phyloP scores from a whole-genome alignment of 75 land plant species.

The Larix kaempferi region DNA sequence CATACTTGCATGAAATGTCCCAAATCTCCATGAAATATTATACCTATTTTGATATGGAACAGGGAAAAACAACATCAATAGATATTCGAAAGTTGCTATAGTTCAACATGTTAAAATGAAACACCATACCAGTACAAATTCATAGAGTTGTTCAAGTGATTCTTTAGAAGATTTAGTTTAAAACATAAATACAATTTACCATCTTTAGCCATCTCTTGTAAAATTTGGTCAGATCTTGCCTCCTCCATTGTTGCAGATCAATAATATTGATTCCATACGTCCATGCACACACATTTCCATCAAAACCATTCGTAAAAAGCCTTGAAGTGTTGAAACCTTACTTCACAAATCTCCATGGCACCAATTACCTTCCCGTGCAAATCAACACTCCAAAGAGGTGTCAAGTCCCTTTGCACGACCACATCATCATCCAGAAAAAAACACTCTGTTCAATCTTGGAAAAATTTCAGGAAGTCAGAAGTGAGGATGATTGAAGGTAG shows the following conservation, averaged over 20 bases:
- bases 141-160: not conserved
- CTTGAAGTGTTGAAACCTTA: conserved; percentile 40
- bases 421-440: conserved; percentile 77
- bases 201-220: conserved; percentile 35
- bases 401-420: conserved; percentile 61
- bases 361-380: conserved; percentile 75
- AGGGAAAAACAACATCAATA: not conserved
- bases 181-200: conserved; percentile 23
- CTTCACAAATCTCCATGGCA: conserved; percentile 53
- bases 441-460: conserved; percentile 49
- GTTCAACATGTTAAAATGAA: not conserved
- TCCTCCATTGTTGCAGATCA: conserved; percentile 68
- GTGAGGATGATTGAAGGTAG: conserved; percentile 75
- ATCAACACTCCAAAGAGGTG: conserved; percentile 59
- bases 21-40: conserved; percentile 25
- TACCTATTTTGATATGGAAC: conserved; percentile 15
- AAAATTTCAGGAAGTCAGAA: conserved; percentile 68
- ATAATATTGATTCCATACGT: conserved; percentile 73
- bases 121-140: not conserved
- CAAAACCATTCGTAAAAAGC: conserved; percentile 10
- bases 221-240: conserved; percentile 29
- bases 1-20: conserved; percentile 45
- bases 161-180: not conserved
- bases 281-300: conserved; percentile 61
- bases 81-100: not conserved